Base-by-base conservation (phyloP, 108 stramenopile species). In the Pelagomonas calceolata region DNA sequence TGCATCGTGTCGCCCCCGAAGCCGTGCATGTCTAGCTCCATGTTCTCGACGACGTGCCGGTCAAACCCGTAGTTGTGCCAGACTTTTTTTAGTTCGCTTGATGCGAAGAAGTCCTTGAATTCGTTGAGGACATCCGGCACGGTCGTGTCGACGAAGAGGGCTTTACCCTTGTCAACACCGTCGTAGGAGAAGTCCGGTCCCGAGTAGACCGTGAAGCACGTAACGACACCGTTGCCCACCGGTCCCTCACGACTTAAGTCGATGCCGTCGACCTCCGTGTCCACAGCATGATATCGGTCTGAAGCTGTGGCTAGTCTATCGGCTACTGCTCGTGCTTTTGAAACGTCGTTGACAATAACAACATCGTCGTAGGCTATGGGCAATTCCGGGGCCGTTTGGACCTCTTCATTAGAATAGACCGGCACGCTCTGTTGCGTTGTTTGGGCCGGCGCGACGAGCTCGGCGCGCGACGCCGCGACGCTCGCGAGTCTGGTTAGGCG, bases 11-110 rank as follows among this genome's bases (percentile, higher is more conserved):
- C 98, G 14, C 94, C 98, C 30, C 81, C 88, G 69, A 95, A 90
- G 9, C 94, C 94, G 32, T 71, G 33, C 45, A 30, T n/a, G 75
- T 91, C 79, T 73, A 97, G 93, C 0, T 91, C 94, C 68, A 90
- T 87, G 74, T 99, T 99, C 85, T 80, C 92, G 79, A 99, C 79
- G 26, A 99, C 95, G 78, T 99, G 98, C 33, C 95, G 81, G 90
- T 99, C 98, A 75, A 99, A 99, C 0, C 94, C 94, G 74, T 95
- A 95, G 80, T 99, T 97, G 82, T 99, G 98, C 94, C 94, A 99
- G 12, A 94, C 89, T 81, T 95, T 98, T 44, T 89, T 72, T 63
- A 82, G 74, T 4, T 63, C 63, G 26, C 73, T 66, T 78, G 87
- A 80, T 71, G 92, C 94, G 51, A 99, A 88, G 83, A 88, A 95